phyloP scores from a whole-genome alignment of 2,329 filamentous ascomycete genomes.

The Leptographium lundbergii region DNA sequence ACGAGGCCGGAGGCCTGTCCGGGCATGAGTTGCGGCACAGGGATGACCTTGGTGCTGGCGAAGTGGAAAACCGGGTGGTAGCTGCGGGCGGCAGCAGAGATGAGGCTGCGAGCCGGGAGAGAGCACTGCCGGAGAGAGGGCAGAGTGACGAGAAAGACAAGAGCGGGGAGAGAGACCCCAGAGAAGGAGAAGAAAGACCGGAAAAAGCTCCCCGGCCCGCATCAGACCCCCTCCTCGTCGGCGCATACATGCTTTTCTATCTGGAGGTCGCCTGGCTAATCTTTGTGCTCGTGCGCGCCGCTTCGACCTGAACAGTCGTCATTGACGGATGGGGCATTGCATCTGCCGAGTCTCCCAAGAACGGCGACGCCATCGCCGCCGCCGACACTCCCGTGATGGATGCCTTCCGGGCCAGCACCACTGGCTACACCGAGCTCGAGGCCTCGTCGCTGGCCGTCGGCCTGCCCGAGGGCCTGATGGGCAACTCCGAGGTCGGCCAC shows the following conservation, averaged over 20 bases:
- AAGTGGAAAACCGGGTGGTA: neutral
- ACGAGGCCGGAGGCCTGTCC: constrained; percentile 4
- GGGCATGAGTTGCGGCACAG: neutral
- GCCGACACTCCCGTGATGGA: constrained; percentile 95
- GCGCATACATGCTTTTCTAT: constrained; percentile 41
- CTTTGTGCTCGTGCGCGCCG: constrained; percentile 32
- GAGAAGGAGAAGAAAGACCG: neutral
- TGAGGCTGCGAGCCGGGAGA: neutral
- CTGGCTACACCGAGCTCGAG: constrained; percentile 86
- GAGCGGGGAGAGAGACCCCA: constrained; percentile 19
- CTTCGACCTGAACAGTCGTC: constrained; percentile 52
- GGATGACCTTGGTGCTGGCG: neutral
- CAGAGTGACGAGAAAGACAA: constrained; percentile 21
- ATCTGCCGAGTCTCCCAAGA: constrained; percentile 62
- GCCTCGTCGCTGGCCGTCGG: constrained; percentile 93
- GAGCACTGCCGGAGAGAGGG: constrained; percentile 30
- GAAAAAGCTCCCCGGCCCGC: neutral
- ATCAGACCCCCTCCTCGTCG: constrained; percentile 27
- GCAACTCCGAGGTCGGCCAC: constrained; percentile 97
- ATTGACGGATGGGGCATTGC: constrained; percentile 98
- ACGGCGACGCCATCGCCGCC: constrained; percentile 91
- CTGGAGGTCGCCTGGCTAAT: constrained; percentile 48
- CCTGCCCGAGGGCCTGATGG: constrained; percentile 93
- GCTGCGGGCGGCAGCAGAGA: neutral
- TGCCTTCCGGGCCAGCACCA: constrained; percentile 65